Base-by-base conservation (phyloP, 2,329 filamentous ascomycete genomes). In the Dactylellina parvicollis region DNA sequence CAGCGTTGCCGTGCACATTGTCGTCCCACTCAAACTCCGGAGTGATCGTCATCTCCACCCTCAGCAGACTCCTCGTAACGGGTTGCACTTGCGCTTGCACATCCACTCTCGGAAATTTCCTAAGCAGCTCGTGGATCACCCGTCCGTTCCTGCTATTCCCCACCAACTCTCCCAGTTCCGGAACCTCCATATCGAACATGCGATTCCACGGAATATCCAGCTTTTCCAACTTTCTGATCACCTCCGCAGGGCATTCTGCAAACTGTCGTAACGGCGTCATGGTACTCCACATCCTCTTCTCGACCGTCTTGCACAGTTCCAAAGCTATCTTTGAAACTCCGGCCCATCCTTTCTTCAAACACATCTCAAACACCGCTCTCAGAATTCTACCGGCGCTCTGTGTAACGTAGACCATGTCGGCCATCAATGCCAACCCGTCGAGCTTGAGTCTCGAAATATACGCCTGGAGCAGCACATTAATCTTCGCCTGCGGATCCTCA, bases 281-380 rank as follows among this genome's bases (percentile, higher is more conserved):
- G 4, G 94, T 98, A 12, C 94, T 93, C 95, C 95, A 99, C 96
- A 99, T 99, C 54, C 96, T 87, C 85, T 96, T 96, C 83, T 99
- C 95, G 0, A 94, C 95, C 92, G 96, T 98, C 83, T 99, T 99
- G 83, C 96, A 99, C 59, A 99, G 86, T 78, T 96, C 92, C 42
- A 99, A 84, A 0, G 95, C 93, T 75, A 90, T 92, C 83, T 95
- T 96, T 7, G 95, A 92, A 2, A 98, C 95, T 14, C 89, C 90
- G 0, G 95, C 88, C 94, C 94, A 99, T 32, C 94, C 94, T 81
- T 97, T 97, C 83, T 94, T 96, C 76, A 99, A 83, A n/a, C 91
- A 90, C 61, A 99, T 98, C 82, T 99, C 96, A 76, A 98, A 99
- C 54, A 99, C 90, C 0, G 95, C 95, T 65, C 95, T 89, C 47